Conservation (phyloP, 1,139 yeast species). For the Schwanniomyces etchellsii region DNA sequence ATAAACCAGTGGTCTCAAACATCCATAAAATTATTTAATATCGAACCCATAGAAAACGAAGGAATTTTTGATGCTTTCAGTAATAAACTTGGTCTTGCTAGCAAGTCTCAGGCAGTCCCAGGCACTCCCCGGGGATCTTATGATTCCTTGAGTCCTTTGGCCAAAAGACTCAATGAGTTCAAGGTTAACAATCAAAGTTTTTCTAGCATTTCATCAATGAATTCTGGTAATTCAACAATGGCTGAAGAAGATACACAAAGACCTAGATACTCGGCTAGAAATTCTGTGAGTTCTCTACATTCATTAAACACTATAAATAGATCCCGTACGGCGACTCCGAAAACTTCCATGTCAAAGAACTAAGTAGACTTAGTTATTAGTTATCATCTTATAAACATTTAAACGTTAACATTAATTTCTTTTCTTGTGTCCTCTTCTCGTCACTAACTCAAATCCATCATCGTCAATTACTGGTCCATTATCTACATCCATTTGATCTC, state of each 20-base stretch:
- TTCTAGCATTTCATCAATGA: slow-evolving; percentile 17
- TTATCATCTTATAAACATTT: slow-evolving; percentile 1
- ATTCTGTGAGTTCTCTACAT: slow-evolving; percentile 36
- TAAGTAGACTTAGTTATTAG: slow-evolving; percentile 1
- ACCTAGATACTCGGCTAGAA: slow-evolving; percentile 15
- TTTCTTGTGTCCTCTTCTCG: slow-evolving; percentile 50
- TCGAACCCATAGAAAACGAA: slow-evolving; percentile 36
- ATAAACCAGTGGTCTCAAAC: slow-evolving; percentile 63
- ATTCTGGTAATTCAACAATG: slow-evolving; percentile 16
- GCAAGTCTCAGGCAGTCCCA: slow-evolving; percentile 18
- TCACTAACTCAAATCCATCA: slow-evolving; percentile 89
- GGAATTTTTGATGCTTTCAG: slow-evolving; percentile 31
- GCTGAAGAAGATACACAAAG: slow-evolving; percentile 25
- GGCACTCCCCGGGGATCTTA: slow-evolving; percentile 41
- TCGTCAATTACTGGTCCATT: slow-evolving; percentile 75
- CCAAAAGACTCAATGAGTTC: slow-evolving; percentile 44
- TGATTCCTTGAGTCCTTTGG: slow-evolving; percentile 46
- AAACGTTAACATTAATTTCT: background rate
- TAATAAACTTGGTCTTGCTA: slow-evolving; percentile 12
- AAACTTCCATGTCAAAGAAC: slow-evolving; percentile 31
- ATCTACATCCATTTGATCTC: slow-evolving; percentile 35
- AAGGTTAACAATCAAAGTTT: slow-evolving; percentile 22
- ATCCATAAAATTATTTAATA: slow-evolving; percentile 51
- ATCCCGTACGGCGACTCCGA: slow-evolving; percentile 33
- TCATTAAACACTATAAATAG: slow-evolving; percentile 39